Evolutionary conservation across 2,329 filamentous ascomycete genomes (phyloP).

Genomic region (Penicillium verrucosum): DNA sequence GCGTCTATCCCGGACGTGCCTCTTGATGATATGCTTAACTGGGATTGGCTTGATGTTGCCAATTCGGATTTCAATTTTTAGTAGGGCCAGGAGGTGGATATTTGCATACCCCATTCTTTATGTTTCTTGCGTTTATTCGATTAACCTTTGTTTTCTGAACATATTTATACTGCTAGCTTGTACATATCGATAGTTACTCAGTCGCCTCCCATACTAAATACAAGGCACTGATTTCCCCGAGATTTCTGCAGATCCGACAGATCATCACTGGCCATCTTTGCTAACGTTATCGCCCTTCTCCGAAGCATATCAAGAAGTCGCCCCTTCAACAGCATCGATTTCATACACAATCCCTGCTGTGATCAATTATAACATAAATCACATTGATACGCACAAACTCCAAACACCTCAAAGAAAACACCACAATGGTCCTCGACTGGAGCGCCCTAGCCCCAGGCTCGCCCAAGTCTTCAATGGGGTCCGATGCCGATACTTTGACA

Average conservation of each 20-base stretch:
- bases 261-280: background rate
- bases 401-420: too few relatives aligned
- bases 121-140: background rate
- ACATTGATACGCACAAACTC: too few relatives aligned
- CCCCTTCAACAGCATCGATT: background rate
- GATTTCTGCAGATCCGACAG: background rate
- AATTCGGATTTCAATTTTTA: slow-evolving; percentile 31
- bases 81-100: background rate
- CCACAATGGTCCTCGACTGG: too few relatives aligned
- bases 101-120: background rate
- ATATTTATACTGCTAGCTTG: background rate
- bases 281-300: background rate
- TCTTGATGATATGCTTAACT: slow-evolving; percentile 58
- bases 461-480: background rate
- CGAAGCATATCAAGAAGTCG: background rate
- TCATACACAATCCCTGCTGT: background rate
- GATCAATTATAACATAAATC: too few relatives aligned
- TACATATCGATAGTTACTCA: background rate
- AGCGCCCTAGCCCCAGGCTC: too few relatives aligned
- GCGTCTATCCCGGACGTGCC: slow-evolving; percentile 55
- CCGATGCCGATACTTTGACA: background rate
- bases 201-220: background rate
- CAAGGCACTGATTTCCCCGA: too few relatives aligned
- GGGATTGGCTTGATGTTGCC: slow-evolving; percentile 55
- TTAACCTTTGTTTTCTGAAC: background rate